Evolutionary conservation across 176 grass and related monocot species (phyloP).

Genomic region (Secale cereale): DNA sequence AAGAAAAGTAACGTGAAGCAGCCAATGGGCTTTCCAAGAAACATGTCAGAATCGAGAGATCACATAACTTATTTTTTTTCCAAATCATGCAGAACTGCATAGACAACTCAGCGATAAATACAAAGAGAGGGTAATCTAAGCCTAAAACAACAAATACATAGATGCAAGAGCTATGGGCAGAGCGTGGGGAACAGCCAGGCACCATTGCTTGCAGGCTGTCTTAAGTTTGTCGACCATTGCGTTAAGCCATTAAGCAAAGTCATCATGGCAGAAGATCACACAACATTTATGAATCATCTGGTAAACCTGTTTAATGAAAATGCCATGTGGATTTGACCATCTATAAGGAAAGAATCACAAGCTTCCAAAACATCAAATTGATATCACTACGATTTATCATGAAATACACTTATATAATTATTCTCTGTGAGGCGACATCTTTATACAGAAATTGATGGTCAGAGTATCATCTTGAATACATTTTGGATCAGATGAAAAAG

Average conservation of each 20-base stretch:
- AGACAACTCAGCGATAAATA: neutral
- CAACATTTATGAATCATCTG: neutral
- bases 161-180: neutral
- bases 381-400: neutral
- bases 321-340: neutral
- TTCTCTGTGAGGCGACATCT: neutral
- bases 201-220: neutral
- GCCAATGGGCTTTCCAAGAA: neutral
- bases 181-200: neutral
- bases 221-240: neutral
- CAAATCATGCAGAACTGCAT: neutral
- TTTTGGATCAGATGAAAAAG: neutral
- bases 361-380: neutral
- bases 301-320: neutral
- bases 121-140: neutral
- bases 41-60: neutral
- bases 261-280: neutral
- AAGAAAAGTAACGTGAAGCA: neutral
- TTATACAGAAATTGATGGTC: neutral
- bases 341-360: neutral
- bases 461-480: neutral
- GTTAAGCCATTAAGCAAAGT: neutral
- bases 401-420: neutral
- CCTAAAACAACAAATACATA: neutral
- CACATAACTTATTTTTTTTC: neutral